Base-by-base conservation (phyloP, 2,329 filamentous ascomycete species). In the Cercospora sp. region DNA sequence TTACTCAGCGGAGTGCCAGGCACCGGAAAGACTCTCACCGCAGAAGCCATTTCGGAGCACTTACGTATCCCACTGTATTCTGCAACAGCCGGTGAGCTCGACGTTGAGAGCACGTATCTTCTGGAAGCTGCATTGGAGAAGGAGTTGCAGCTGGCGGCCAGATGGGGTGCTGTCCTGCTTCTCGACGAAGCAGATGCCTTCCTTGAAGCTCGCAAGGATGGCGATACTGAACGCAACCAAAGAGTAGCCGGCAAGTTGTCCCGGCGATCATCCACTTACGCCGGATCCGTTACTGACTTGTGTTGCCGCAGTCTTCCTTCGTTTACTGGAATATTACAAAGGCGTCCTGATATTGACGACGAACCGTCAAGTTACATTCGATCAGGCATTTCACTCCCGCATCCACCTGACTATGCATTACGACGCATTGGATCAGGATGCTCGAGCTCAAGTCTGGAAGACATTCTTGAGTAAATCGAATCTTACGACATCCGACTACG, bases 181-280 rank as follows among this genome's bases (percentile, higher is more conserved):
- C 80, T 88, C 6, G 86, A 88, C 73, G 87, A 89, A 75, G 86
- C 85, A 2, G 87, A 89, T 65, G 85, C 88, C 18, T 89, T 87
- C 76, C 83, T 89, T 8, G 85, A 88, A 75, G 76, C 81, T 63
- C 84, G 87, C 1, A 23, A 18, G n/a, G 45, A 51, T 7, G 20
- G 45, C 7, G 45, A 18, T 51, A 51, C 45, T 18, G 45, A 51
- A 3, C 45, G 45, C n/a, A 51, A 51, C 45, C n/a, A 51, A 10
- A 18, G 45, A 51, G 45, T 51, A 18, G 45, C 45, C 13, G 45
- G 45, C 20, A 23, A 51, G 45, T 36, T 51, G 20, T 23, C 45
- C n/a, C 7, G 10, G 20, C 5, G 5, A 51, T 8, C 5, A 20
- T 13, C 31, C 12, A 36, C n/a, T n/a, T n/a, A n/a, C n/a, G n/a